These are phyloP conservation scores for Termitomyces heimii DNA, from an alignment of 768 basidiomycete genomes.

Conservation along the genomic window DNA sequence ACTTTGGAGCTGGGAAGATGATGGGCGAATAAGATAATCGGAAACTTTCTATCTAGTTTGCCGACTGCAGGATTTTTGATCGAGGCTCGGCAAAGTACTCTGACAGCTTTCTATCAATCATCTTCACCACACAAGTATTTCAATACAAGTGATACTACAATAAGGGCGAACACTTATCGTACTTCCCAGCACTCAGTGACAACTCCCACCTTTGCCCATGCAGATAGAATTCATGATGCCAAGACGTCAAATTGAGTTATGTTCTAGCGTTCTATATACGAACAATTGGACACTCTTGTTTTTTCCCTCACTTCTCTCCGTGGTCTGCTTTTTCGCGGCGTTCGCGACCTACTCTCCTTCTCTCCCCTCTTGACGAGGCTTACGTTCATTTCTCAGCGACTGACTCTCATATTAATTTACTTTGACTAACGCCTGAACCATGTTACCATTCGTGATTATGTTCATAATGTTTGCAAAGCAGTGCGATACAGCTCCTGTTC, in stretches of 20 bases:
- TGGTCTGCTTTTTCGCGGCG: not conserved
- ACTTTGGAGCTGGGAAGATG: not conserved
- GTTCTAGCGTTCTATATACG: not conserved
- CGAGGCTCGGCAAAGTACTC: not conserved
- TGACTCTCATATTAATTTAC: not conserved
- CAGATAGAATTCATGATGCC: not conserved
- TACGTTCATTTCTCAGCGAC: not conserved
- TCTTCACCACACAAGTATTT: not conserved
- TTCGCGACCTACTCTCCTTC: not conserved
- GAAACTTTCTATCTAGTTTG: not conserved
- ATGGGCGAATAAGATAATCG: not conserved
- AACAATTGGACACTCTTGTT: not conserved
- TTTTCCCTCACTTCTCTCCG: not conserved
- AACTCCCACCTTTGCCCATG: not conserved
- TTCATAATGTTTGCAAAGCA: slow-evolving; percentile 5
- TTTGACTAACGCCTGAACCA: not conserved
- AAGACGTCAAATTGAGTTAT: not conserved
- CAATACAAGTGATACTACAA: not conserved
- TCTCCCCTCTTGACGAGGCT: slow-evolving; percentile 14
- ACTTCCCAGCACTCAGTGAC: not conserved
- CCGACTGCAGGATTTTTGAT: not conserved
- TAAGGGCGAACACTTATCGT: too few relatives aligned
- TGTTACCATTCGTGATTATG: slow-evolving; percentile 1
- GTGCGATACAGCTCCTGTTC: slow-evolving; percentile 2
- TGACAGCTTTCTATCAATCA: not conserved